These are phyloP conservation scores for Ophiostoma ulmi DNA, from an alignment of 2,329 filamentous ascomycete genomes.

Conservation along the genomic window DNA sequence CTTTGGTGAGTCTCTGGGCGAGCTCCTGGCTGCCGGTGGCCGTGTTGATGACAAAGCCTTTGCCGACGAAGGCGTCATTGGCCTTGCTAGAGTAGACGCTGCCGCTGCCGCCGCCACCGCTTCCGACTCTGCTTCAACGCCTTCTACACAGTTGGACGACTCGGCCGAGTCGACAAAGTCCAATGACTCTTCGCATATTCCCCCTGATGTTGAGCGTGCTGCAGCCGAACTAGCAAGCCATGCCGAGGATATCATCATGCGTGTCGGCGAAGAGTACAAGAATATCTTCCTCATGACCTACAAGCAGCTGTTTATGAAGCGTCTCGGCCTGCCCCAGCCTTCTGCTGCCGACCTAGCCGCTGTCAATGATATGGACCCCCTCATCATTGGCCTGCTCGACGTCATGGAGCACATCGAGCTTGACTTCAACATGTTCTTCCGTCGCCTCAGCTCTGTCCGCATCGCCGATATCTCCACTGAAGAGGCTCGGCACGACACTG, in stretches of 20 bases:
- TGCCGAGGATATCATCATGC: constrained; percentile 77
- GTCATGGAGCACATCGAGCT: constrained; percentile 74
- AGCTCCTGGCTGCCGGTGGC: constrained; percentile 73
- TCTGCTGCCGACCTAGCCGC: constrained; percentile 38
- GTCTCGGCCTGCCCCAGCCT: constrained; percentile 59
- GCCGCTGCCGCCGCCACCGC: not conserved
- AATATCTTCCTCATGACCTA: constrained; percentile 84
- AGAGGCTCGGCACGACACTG: constrained; percentile 57
- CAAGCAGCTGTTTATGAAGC: constrained; percentile 72
- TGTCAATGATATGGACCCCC: constrained; percentile 70
- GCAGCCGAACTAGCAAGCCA: constrained; percentile 66
- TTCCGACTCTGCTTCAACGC: not conserved
- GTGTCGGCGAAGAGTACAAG: constrained; percentile 81
- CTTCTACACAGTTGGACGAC: not conserved
- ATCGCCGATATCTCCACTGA: constrained; percentile 60
- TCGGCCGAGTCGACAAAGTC: not conserved
- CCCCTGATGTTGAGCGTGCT: constrained; percentile 57
- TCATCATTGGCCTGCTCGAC: constrained; percentile 81
- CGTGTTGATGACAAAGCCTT: constrained; percentile 69
- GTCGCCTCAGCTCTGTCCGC: constrained; percentile 63
- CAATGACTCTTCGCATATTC: constrained; percentile 27
- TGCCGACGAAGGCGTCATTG: constrained; percentile 61
- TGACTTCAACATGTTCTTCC: constrained; percentile 93
- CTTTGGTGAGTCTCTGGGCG: constrained; percentile 81
- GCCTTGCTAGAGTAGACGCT: constrained; percentile 19